Percentiles rank a stretch among this genome's conserved stretches.
phyloP scores from a whole-genome alignment of 2,329 filamentous ascomycete species.

The Pseudogymnoascus sp. region DNA sequence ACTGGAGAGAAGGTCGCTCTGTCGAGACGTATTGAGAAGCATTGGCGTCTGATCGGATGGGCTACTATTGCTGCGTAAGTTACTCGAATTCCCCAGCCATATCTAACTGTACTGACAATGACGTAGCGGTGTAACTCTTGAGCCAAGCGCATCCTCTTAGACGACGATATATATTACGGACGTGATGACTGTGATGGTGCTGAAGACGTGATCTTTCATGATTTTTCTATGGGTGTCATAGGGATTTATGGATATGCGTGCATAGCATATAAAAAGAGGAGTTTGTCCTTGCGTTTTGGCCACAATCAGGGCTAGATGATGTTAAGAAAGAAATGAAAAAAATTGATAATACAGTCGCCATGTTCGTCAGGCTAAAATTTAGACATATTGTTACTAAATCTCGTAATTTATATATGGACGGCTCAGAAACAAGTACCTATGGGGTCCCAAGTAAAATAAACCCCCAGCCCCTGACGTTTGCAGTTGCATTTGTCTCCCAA shows the following conservation, averaged over 20 bases:
- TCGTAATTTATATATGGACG: neutral
- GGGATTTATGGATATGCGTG: constrained; percentile 10
- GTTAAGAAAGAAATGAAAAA: constrained; percentile 8
- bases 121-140: constrained; percentile 29
- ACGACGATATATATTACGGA: constrained; percentile 1
- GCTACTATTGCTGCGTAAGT: constrained; percentile 67
- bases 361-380: neutral
- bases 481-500: neutral
- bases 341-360: constrained; percentile 1
- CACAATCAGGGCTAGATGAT: constrained; percentile 7
- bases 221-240: constrained; percentile 11
- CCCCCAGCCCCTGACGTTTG: neutral
- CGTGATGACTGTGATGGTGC: constrained; percentile 10
- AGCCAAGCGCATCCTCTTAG: constrained; percentile 25
- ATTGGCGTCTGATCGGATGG: constrained; percentile 94
- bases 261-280: constrained; percentile 10
- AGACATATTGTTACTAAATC: neutral
- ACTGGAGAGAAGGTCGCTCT: constrained; percentile 97
- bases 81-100: neutral
- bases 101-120: constrained; percentile 11
- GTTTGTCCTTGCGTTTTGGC: constrained; percentile 9
- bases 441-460: neutral
- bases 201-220: constrained; percentile 10
- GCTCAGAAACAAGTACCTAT: neutral
- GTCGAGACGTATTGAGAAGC: constrained; percentile 95